Conservation (phyloP, 192 early-diverging fungal species). For the Haplosporangium gracile region DNA sequence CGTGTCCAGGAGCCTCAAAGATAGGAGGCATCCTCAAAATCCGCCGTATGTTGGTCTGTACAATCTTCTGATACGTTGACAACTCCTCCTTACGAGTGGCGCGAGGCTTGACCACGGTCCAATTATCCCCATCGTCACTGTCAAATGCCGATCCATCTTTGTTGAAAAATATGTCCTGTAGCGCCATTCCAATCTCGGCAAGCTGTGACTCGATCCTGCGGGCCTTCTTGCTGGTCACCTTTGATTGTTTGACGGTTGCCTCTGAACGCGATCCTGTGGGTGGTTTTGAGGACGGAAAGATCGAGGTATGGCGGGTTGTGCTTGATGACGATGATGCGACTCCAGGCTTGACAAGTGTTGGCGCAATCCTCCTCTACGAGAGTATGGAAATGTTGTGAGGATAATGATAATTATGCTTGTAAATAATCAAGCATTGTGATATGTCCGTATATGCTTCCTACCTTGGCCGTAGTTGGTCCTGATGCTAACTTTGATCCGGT, state of each 20-base stretch:
- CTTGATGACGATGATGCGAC: not conserved
- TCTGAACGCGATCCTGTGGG: not conserved
- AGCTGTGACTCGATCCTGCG: slow-evolving; percentile 8
- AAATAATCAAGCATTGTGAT: not conserved
- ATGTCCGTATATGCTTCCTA: not conserved
- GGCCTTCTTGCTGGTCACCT: not conserved
- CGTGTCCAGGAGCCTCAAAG: slow-evolving; percentile 26
- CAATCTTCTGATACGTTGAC: not conserved
- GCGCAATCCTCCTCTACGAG: not conserved
- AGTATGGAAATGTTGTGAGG: not conserved
- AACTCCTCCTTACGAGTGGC: not conserved
- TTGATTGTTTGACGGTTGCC: not conserved
- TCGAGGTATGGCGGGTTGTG: not conserved
- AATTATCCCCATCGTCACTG: slow-evolving; percentile 27
- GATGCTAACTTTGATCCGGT: not conserved
- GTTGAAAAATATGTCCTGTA: slow-evolving; percentile 29
- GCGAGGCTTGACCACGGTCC: slow-evolving; percentile 1
- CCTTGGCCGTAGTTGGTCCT: not conserved
- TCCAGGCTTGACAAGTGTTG: not conserved
- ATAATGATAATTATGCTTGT: not conserved
- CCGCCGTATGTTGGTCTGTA: slow-evolving; percentile 37
- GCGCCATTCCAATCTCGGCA: not conserved
- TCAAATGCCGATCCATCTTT: not conserved
- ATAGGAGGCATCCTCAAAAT: slow-evolving; percentile 30
- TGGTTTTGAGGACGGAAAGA: not conserved